Base-by-base conservation (phyloP, 2,329 filamentous ascomycete species). In the Mollisia scopiformis region DNA sequence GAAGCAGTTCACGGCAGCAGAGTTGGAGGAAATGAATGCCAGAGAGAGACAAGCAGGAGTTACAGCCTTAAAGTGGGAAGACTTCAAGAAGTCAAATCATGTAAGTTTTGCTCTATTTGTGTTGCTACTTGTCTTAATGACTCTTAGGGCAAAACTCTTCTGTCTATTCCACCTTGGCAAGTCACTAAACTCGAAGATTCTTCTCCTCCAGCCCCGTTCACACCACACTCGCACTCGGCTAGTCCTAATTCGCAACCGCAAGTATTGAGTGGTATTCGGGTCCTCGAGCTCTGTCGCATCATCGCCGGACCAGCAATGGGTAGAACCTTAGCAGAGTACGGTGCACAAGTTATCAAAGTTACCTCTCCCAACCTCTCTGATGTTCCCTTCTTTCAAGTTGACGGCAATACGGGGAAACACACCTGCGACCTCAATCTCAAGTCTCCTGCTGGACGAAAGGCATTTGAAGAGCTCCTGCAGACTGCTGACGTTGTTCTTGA, bases 271-370 rank as follows among this genome's bases (percentile, higher is more conserved):
- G 89, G 89, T 0, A 80, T 92, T 72, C 89, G 88, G 65, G 89
- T 93, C 6, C 80, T 93, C 5, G 90, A 93, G 71, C 77, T 93
- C 30, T 90, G 88, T 70, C 86, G 89, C 41, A 87, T 92, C 69
- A 91, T 93, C 64, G 90, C 90, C 3, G 89, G 89, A 0, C 89
- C 89, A n/a, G 85, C 87, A 4, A 87, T 92, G 66, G 86, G 86
- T 2, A 84, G 88, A 30, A 87, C 87, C 1, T 80, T 93, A 0
- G 88, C 87, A n/a, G 89, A 91, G 63, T 88, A 92, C 70, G 90
- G 90, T 2, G 90, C 90, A 7, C 84, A 88, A 56, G 89, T 93
- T 0, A 80, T 93, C 66, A 90, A 91, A 68, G 80, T 92, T 49
- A 92, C 88, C 2, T 86, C 85, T 7, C 83, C 87, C 0, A 78